These are phyloP conservation scores for Diutina scorzettiae DNA, from an alignment of 1,139 yeast species.

Conservation along the genomic window DNA sequence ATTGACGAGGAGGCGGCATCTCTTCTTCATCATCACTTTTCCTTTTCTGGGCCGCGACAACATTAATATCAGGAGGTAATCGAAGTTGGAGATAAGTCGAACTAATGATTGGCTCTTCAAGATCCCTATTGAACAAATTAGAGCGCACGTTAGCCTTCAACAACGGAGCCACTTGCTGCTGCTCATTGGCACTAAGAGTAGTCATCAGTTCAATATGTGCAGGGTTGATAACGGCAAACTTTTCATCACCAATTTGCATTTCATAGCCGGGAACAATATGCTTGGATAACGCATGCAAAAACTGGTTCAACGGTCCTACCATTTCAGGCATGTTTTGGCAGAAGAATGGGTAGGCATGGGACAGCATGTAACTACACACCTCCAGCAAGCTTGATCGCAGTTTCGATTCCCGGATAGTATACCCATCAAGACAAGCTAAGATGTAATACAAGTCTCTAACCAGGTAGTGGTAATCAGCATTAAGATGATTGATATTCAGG, in stretches of 20 bases:
- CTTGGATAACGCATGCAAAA: not conserved
- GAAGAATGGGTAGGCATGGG: conserved; percentile 3
- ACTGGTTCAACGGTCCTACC: not conserved
- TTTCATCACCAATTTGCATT: not conserved
- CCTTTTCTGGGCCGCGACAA: not conserved
- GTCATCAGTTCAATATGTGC: not conserved
- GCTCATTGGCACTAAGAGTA: not conserved
- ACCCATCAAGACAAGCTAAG: not conserved
- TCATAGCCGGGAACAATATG: conserved; percentile 3
- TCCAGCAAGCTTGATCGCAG: conserved; percentile 1
- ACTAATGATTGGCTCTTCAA: not conserved
- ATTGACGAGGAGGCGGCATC: not conserved
- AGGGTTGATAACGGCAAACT: conserved; percentile 1
- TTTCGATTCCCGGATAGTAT: not conserved
- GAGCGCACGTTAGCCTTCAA: not conserved
- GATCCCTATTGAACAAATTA: not conserved
- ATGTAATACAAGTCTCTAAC: conserved; percentile 2
- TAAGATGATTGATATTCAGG: not conserved
- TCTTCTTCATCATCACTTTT: not conserved
- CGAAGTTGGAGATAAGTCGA: not conserved
- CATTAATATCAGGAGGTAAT: not conserved
- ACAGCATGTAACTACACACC: not conserved
- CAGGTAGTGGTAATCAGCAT: conserved; percentile 3
- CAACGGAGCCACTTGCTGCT: not conserved
- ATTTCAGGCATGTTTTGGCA: not conserved